Base-by-base conservation (phyloP, 331 rosid species). In the Quercus lobata region DNA sequence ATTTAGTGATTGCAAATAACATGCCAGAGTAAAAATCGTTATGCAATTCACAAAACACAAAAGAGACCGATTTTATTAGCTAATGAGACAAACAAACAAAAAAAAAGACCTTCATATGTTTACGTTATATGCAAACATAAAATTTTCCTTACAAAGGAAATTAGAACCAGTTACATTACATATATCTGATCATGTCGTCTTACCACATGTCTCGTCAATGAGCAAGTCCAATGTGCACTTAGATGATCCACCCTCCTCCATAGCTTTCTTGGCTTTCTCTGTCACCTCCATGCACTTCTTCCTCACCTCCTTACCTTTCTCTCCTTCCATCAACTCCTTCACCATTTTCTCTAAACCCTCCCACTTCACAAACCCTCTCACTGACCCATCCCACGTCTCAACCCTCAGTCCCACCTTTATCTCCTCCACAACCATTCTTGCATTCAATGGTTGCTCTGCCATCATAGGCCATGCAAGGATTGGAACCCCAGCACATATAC, bases 361-460 rank as follows among this genome's bases (percentile, higher is more conserved):
- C 55, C 79, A 37, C 77, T 61, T 83, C 79, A 90, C 91, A n/a
- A 86, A 80, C 66, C 90, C 91, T 21, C 73, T 81, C 17, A 78
- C 52, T 1, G 71, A 76, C 4, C 83, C 80, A n/a, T 79, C 82
- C 12, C 83, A 37, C 0, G 81, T 86, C 79, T 78, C 89, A 14
- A 84, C 83, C 49, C 82, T 83, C 75, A 88, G 8, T 27, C 88
- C 91, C 5, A 84, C 80, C 70, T 52, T 77, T 5, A 84, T 46
- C 81, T 90, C 94, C 70, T 90, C 94, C 73, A 22, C 84, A 69
- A 87, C 93, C 84, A 85, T 44, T 32, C 76, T 86, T 3, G 91
- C 87, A 54, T 87, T 90, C 72, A 86, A 1, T 4, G 27, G 81
- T 56, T 90, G 94, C 1, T 90, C 92, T 15, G 92, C 94, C 90